Percentiles rank a stretch among this genome's conserved stretches.
Conservation (phyloP, 2,329 filamentous ascomycete species). For the Furcasterigmium furcatum region DNA sequence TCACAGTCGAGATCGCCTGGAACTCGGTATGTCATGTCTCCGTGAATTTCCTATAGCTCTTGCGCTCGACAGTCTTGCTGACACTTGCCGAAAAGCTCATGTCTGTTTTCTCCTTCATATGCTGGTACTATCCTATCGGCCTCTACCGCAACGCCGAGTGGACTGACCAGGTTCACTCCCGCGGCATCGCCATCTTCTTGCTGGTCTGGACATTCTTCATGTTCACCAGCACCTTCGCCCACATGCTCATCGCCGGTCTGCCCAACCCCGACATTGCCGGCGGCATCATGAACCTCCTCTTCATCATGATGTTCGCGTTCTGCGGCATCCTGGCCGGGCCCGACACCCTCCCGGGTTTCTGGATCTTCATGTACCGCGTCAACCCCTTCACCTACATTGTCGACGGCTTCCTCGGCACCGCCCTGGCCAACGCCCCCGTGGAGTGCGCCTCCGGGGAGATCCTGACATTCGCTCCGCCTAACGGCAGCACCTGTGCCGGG, state of each 20-base stretch:
- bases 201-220: conserved; percentile 62
- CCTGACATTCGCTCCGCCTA: conserved; percentile 56
- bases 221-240: conserved; percentile 63
- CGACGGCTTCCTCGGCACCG: conserved; percentile 60
- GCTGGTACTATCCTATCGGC: conserved; percentile 68
- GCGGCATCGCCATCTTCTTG: conserved; percentile 61
- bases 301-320: conserved; percentile 63
- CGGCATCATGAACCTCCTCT: conserved; percentile 61
- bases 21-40: conserved; percentile 49
- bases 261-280: conserved; percentile 61
- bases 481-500: conserved; percentile 47
- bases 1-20: conserved; percentile 63
- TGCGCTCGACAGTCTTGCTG: neutral
- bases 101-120: conserved; percentile 59
- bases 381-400: conserved; percentile 75
- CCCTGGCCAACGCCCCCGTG: conserved; percentile 58
- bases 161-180: conserved; percentile 39
- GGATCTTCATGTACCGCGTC: conserved; percentile 74
- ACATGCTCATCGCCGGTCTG: conserved; percentile 61
- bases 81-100: conserved; percentile 23
- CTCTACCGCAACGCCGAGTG: conserved; percentile 55
- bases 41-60: neutral
- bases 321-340: conserved; percentile 27
- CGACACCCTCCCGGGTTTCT: conserved; percentile 56
- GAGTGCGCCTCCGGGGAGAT: conserved; percentile 63